Conservation (phyloP, 2,329 filamentous ascomycete species). For the Neopestalotiopsis clavispora region DNA sequence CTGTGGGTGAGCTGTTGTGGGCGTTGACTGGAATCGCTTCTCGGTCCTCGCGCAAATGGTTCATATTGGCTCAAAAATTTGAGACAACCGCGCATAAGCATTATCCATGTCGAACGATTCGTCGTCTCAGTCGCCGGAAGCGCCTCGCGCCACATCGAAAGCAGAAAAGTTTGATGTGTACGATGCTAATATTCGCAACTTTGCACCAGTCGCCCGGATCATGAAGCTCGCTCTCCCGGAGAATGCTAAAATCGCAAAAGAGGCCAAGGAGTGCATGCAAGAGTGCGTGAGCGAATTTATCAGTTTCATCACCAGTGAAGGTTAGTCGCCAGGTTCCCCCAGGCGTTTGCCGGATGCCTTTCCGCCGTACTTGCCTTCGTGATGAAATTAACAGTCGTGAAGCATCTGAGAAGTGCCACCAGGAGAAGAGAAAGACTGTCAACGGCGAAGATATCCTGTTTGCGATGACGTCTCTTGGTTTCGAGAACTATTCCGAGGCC, state of each 20-base stretch:
- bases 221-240: slow-evolving; percentile 98
- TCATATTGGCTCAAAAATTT: slow-evolving; percentile 48
- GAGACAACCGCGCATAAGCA: slow-evolving; percentile 40
- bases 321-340: slow-evolving; percentile 55
- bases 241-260: slow-evolving; percentile 98
- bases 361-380: slow-evolving; percentile 20
- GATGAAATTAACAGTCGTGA: slow-evolving; percentile 32
- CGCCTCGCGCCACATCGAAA: slow-evolving; percentile 52
- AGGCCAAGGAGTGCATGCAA: slow-evolving; percentile 99
- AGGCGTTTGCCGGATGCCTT: neutral
- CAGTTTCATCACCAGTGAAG: slow-evolving; percentile 99
- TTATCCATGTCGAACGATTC: slow-evolving; percentile 64
- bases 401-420: slow-evolving; percentile 99
- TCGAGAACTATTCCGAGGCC: slow-evolving; percentile 98
- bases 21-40: slow-evolving; percentile 54
- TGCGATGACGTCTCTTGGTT: slow-evolving; percentile 97
- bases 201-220: slow-evolving; percentile 95
- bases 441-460: slow-evolving; percentile 99
- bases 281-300: slow-evolving; percentile 99
- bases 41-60: slow-evolving; percentile 37
- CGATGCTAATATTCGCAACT: slow-evolving; percentile 94
- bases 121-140: slow-evolving; percentile 55
- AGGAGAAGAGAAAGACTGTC: slow-evolving; percentile 98
- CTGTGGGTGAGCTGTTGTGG: slow-evolving; percentile 23
- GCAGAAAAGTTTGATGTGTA: slow-evolving; percentile 58